These are phyloP conservation scores for Leishmania martiniquensis DNA, from an alignment of 208 protist species.

Conservation along the genomic window DNA sequence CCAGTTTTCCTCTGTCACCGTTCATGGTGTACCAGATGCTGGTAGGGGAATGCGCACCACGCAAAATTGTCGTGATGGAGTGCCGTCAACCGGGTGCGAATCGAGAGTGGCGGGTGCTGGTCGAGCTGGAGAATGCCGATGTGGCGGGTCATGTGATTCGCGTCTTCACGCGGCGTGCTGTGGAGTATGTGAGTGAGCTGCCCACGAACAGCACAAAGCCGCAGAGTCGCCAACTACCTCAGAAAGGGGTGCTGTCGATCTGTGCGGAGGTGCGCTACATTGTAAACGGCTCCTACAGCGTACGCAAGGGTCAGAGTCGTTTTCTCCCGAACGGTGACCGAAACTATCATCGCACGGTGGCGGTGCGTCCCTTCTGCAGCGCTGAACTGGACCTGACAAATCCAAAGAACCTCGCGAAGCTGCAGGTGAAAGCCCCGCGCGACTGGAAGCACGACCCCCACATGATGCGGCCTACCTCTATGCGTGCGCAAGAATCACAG, in stretches of 20 bases:
- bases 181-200: constrained; percentile 35
- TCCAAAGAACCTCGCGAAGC: not conserved
- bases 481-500: not conserved
- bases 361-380: constrained; percentile 12
- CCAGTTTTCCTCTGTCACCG: constrained; percentile 37
- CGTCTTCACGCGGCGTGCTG: constrained; percentile 28
- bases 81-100: not conserved
- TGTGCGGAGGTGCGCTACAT: constrained; percentile 48
- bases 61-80: constrained; percentile 49
- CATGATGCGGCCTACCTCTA: constrained; percentile 14
- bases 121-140: constrained; percentile 51
- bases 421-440: constrained; percentile 23
- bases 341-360: constrained; percentile 34
- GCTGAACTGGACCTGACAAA: constrained; percentile 16
- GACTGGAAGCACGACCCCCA: constrained; percentile 28
- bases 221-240: not conserved
- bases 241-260: constrained; percentile 8
- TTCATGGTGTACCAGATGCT: constrained; percentile 66
- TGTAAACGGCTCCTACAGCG: constrained; percentile 29
- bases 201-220: constrained; percentile 7
- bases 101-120: constrained; percentile 38
- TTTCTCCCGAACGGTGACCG: constrained; percentile 21
- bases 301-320: constrained; percentile 17
- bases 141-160: constrained; percentile 37
- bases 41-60: constrained; percentile 35